Evolutionary conservation across 1,139 yeast species (phyloP).

Genomic region (Lodderomyces oxycetoniae): DNA sequence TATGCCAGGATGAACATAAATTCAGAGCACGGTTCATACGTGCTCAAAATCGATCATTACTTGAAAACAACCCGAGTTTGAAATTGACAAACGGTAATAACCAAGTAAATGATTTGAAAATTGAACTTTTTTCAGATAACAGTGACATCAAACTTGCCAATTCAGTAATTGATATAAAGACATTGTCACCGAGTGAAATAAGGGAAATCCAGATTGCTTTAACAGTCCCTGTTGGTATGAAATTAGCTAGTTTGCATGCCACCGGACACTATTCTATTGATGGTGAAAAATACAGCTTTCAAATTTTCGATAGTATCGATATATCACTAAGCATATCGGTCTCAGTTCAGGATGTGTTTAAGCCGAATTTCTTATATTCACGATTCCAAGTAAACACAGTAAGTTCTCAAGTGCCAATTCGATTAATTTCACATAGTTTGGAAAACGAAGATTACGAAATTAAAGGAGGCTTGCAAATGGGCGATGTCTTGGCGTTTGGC

Average conservation of each 20-base stretch:
- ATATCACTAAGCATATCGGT: conserved; percentile 58
- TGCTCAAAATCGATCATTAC: background rate
- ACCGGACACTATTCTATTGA: conserved; percentile 26
- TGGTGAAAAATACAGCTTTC: conserved; percentile 21
- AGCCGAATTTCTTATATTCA: conserved; percentile 51
- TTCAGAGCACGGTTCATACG: conserved; percentile 20
- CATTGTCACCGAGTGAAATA: conserved; percentile 17
- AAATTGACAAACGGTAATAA: conserved; percentile 20
- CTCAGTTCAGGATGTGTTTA: conserved; percentile 73
- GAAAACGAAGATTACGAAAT: conserved; percentile 38
- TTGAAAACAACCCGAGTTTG: conserved; percentile 17
- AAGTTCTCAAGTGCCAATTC: conserved; percentile 47
- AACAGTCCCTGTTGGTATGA: conserved; percentile 23
- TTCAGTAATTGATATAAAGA: conserved; percentile 17
- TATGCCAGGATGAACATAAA: conserved; percentile 18
- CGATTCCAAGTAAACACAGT: conserved; percentile 66
- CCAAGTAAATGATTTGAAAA: conserved; percentile 13
- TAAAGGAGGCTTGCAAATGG: conserved; percentile 17
- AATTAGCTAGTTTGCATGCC: conserved; percentile 26
- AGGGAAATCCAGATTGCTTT: conserved; percentile 21
- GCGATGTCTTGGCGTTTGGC: conserved; percentile 48
- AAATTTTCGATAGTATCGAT: conserved; percentile 35
- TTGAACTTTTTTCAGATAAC: conserved; percentile 17
- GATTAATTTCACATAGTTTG: conserved; percentile 45
- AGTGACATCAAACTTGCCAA: conserved; percentile 16